A percentile compares a stretch with the other conserved stretches of the same genome.
These are phyloP conservation scores for Blepharisma japonicum DNA, from an alignment of 73 alveolate species.

Conservation along the genomic window DNA sequence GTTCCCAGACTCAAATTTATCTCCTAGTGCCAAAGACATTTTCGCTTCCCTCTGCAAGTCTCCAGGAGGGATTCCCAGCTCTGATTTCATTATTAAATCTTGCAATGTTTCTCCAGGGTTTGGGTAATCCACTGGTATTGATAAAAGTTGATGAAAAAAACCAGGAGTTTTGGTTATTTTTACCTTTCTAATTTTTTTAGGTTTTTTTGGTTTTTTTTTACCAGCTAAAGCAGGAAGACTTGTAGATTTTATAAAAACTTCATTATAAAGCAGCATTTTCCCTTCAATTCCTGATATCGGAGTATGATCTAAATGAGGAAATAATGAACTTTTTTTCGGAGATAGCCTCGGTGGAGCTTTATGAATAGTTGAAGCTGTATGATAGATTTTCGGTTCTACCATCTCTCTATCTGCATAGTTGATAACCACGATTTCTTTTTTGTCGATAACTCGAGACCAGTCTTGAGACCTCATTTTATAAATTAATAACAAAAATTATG, in stretches of 20 bases:
- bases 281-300: constrained; percentile 15
- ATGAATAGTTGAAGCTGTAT: neutral
- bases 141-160: constrained; percentile 12
- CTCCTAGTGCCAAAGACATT: constrained; percentile 16
- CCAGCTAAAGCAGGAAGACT: neutral
- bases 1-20: neutral
- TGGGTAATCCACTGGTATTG: neutral
- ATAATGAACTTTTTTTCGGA: neutral
- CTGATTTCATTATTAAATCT: constrained; percentile 2
- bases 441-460: no score
- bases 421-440: no score
- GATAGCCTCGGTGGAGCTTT: neutral
- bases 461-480: no score
- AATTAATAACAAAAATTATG: no score
- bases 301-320: neutral
- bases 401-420: no score
- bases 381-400: neutral
- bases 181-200: neutral
- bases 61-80: constrained; percentile 24
- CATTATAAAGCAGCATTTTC: neutral
- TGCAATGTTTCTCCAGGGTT: neutral
- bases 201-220: neutral
- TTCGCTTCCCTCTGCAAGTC: constrained; percentile 17
- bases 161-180: neutral
- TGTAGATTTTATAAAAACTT: neutral